Base-by-base conservation (phyloP, 306 rosid species). In the Citrullus amarus region DNA sequence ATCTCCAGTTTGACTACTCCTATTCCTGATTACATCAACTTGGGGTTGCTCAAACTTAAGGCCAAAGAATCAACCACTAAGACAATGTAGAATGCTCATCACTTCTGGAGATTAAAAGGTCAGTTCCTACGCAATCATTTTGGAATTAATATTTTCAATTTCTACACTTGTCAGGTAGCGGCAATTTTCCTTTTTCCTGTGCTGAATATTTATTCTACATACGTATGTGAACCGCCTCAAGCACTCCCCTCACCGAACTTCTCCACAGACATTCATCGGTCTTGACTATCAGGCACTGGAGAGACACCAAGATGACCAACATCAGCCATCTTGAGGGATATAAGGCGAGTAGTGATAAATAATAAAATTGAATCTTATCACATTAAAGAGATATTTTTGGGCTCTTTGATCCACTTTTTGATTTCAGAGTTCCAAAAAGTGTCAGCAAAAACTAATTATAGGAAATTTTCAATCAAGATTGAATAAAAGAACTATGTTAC, bases 11-110 rank as follows among this genome's bases (percentile, higher is more conserved):
- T 77, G 56, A 43, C 32, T 61, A 63, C 39, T 63, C n/a, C 60
- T 62, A 25, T 22, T 62, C 72, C 59, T 78, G 70, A 55, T 78
- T 62, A 77, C 72, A 48, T 48, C 75, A 41, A 36, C 68, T 44
- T 62, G 38, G 65, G 61, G 13, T 44, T 43, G 75, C 59, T 60
- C 61, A 63, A 28, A 44, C 56, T 62, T 51, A 32, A 58, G 59
- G 67, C 77, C 39, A 79, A 36, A 25, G 53, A 20, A 66, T 36
- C 67, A 54, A 25, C 58, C 76, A 18, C 65, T 11, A 63, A 78
- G 4, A 78, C 50, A 34, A 30, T 50, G 30, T 18, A 65, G 13
- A 62, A n/a, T 50, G 59, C 38, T 36, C 9, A 48, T 32, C 81
- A 65, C 70, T 38, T 34, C 32, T 65, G 54, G 36, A 34, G 50